These are phyloP conservation scores for Serendipita sp. DNA, from an alignment of 768 basidiomycete species.

Conservation along the genomic window DNA sequence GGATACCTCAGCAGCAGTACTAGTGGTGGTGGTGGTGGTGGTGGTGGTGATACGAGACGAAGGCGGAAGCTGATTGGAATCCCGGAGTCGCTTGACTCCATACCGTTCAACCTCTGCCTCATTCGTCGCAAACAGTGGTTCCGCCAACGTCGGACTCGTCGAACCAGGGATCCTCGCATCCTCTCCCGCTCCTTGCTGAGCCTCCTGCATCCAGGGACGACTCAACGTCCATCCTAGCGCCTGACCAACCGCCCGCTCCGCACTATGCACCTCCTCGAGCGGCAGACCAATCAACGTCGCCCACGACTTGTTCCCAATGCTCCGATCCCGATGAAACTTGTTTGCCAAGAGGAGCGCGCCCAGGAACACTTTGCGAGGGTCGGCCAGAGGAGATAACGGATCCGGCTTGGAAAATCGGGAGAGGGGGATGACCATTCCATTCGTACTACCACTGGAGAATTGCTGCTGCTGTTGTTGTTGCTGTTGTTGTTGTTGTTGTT, in stretches of 20 bases:
- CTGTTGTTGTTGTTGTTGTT: no score
- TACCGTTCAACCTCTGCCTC: neutral
- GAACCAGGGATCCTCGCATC: neutral
- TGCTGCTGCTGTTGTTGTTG: no score
- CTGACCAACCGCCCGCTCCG: slow-evolving; percentile 76
- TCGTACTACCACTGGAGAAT: neutral
- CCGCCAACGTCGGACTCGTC: neutral
- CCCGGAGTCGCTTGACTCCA: neutral
- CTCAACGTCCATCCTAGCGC: slow-evolving; percentile 51
- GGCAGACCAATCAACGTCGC: slow-evolving; percentile 82
- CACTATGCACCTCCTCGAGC: slow-evolving; percentile 70
- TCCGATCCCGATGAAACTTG: slow-evolving; percentile 87
- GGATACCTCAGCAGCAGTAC: neutral
- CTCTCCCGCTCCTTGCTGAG: neutral
- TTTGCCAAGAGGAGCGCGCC: slow-evolving; percentile 78
- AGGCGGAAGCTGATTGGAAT: neutral
- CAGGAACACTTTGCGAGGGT: slow-evolving; percentile 78
- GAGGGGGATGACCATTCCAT: no score
- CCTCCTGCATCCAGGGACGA: neutral
- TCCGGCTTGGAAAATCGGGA: neutral
- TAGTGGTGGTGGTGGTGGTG: neutral
- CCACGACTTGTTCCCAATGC: slow-evolving; percentile 90
- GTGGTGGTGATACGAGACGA: neutral
- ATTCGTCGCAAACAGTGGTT: neutral
- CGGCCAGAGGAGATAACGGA: slow-evolving; percentile 45